Evolutionary conservation across 805 yeast genomes (phyloP), one percentile per base, ranked within the genome.

Genomic region (Schizosaccharomyces pombe): DNA sequence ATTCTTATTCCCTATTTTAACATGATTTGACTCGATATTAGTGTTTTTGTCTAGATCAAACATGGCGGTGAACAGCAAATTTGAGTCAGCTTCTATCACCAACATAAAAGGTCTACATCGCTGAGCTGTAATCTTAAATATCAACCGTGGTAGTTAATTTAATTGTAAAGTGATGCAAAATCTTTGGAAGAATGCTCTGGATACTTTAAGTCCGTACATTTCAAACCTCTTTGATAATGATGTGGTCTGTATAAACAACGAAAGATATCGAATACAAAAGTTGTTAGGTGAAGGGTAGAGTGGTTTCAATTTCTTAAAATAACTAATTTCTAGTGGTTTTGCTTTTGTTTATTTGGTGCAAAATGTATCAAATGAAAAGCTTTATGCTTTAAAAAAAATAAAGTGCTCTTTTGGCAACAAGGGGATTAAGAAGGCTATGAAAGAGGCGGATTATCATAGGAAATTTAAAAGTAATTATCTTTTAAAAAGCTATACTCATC

Each of bases 391-490:
- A 62, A 87, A 87, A 69, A 82, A 83, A 68, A 83, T 85, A 55
- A 70, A 87, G 57, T 86, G 95, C 65, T 86, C 94, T 1, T 83
- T 80, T 66, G 95, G 95, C 1, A 74, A 82, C 52, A 83, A 79
- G 62, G 31, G 53, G 9, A 9, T 29, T 30, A 16, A 49, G 22
- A 68, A 73, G 52, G 94, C 94, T 0, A 72, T 84, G 76, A 72
- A 75, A 47, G 97, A 87, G 63, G 77, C 86, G 52, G 79, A 78
- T 29, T 79, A 77, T 59, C 84, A 85, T 65, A 78, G 76, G 61
- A 76, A 79, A 53, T 86, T 87, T 65, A 69, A 71, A 37, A 70
- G 78, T 26, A 84, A 85, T 0, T 77, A 76, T 59, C 76, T 87
- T 19, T 76, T 85, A 49, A 74, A 75, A 54, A 71, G 81, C 14